A percentile compares a stretch with the other conserved stretches of the same genome.
Evolutionary conservation across 169 alveolate genomes (phyloP).

Genomic region (Plasmodium ovale): DNA sequence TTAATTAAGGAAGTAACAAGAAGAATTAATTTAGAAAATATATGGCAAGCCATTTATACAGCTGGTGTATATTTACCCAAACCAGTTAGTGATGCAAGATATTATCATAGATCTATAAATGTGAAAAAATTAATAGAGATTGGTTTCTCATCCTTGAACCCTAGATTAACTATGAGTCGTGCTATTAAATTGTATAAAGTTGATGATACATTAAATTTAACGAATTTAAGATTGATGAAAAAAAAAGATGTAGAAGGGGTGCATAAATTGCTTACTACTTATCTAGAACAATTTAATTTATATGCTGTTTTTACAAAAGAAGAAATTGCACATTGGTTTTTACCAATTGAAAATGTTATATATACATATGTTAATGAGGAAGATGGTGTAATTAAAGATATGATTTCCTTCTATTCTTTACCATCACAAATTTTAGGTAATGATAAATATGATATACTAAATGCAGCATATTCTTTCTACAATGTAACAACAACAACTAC

Average conservation of each 20-base stretch:
- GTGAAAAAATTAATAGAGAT: slow-evolving; percentile 90
- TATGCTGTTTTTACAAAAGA: slow-evolving; percentile 89
- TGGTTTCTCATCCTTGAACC: slow-evolving; percentile 87
- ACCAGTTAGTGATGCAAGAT: slow-evolving; percentile 95
- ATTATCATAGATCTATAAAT: slow-evolving; percentile 90
- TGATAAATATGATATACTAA: slow-evolving; percentile 85
- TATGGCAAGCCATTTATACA: slow-evolving; percentile 99
- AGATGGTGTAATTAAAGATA: slow-evolving; percentile 91
- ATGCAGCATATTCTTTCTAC: slow-evolving; percentile 94
- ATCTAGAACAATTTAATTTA: slow-evolving; percentile 85
- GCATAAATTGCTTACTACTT: slow-evolving; percentile 82
- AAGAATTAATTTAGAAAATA: slow-evolving; percentile 94
- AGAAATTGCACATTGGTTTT: slow-evolving; percentile 93
- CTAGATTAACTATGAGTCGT: slow-evolving; percentile 92
- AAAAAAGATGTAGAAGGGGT: slow-evolving; percentile 91
- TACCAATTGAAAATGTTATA: slow-evolving; percentile 92
- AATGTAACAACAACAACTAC: slow-evolving; percentile 88
- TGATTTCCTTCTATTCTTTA: slow-evolving; percentile 93
- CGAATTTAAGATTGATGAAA: slow-evolving; percentile 91
- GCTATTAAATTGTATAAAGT: slow-evolving; percentile 91
- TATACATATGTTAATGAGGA: slow-evolving; percentile 93
- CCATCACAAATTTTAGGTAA: slow-evolving; percentile 94
- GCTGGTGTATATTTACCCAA: slow-evolving; percentile 97
- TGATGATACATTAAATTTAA: slow-evolving; percentile 80
- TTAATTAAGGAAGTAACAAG: slow-evolving; percentile 98